A percentile compares a stretch with the other conserved stretches of the same genome.
phyloP scores from a whole-genome alignment of 495 filamentous ascomycete species.

The Echria macrotheca region DNA sequence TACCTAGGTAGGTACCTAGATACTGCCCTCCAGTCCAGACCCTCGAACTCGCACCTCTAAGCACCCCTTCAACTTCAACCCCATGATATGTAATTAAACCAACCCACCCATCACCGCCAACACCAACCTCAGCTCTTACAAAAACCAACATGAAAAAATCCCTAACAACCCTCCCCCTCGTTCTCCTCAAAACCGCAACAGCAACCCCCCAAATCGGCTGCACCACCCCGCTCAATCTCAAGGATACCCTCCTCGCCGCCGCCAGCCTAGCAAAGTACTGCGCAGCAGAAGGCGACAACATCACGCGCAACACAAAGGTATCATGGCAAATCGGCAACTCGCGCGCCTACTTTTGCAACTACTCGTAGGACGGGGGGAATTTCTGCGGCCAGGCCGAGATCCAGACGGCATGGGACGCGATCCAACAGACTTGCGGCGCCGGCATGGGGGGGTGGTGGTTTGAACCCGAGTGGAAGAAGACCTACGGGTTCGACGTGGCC shows the following conservation, averaged over 20 bases:
- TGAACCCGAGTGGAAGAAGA: constrained; percentile 5
- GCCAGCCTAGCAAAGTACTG: not conserved
- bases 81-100: no score
- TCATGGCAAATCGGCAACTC: not conserved
- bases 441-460: constrained; percentile 4
- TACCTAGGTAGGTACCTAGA: no score
- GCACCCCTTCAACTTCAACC: no score
- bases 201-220: not conserved
- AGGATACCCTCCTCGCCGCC: not conserved
- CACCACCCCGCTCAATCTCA: not conserved
- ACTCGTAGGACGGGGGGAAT: not conserved
- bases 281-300: not conserved
- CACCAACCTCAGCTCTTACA: no score
- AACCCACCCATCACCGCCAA: no score
- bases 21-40: no score
- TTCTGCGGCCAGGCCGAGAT: not conserved
- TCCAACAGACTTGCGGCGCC: not conserved
- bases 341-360: constrained; percentile 10
- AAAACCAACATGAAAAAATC: no score
- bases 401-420: not conserved
- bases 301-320: constrained; percentile 2
- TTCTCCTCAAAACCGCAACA: no score
- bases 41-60: no score
- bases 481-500: constrained; percentile 2
- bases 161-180: no score